Percentiles rank a stretch among this genome's conserved stretches.
phyloP scores from a whole-genome alignment of 1,284 basidiomycete genomes.

The Malassezia pachydermatis region DNA sequence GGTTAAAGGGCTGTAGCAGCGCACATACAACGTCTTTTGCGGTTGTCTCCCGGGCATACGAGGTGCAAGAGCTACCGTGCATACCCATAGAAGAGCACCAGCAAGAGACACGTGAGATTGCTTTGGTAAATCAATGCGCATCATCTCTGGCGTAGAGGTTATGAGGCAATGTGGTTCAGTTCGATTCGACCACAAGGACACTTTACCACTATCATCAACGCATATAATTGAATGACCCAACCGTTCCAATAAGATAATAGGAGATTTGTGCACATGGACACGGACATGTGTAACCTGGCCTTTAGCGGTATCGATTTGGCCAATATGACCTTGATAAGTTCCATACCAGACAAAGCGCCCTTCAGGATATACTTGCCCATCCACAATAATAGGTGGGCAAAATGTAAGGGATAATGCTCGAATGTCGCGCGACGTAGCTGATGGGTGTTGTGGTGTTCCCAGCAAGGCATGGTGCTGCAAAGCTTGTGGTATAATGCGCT shows the following conservation, averaged over 20 bases:
- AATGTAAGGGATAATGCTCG: constrained; percentile 7
- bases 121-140: constrained; percentile 40
- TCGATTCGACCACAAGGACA: constrained; percentile 33
- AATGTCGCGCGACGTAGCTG: constrained; percentile 12
- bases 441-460: background rate
- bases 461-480: constrained; percentile 11
- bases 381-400: constrained; percentile 6
- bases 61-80: constrained; percentile 16
- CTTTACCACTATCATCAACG: constrained; percentile 44
- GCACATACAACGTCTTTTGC: constrained; percentile 21
- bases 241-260: constrained; percentile 29
- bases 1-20: constrained; percentile 41
- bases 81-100: constrained; percentile 42
- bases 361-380: constrained; percentile 4
- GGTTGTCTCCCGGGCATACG: constrained; percentile 12
- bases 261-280: constrained; percentile 28
- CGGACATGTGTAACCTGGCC: constrained; percentile 22
- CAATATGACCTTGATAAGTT: constrained; percentile 33
- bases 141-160: constrained; percentile 29
- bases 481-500: constrained; percentile 6
- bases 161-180: constrained; percentile 22
- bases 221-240: constrained; percentile 35
- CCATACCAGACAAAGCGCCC: constrained; percentile 43
- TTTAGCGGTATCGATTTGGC: constrained; percentile 36
- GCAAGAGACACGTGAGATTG: constrained; percentile 25